Evolutionary conservation across 306 rosid species (phyloP).

Genomic region (Citrullus amarus): DNA sequence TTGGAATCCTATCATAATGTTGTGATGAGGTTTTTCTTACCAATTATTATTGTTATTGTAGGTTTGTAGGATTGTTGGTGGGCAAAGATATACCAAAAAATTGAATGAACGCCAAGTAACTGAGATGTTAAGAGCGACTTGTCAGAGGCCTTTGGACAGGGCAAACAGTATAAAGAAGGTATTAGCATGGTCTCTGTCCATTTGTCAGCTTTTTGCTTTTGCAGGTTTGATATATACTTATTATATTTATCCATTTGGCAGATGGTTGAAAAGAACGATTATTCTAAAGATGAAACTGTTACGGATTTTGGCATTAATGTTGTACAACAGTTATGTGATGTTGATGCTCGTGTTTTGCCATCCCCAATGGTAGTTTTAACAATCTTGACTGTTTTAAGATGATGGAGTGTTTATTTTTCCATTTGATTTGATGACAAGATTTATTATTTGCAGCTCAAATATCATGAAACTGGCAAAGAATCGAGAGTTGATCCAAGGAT

Average conservation of each 20-base stretch:
- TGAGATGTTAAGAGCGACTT: conserved; percentile 41
- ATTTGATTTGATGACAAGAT: not conserved
- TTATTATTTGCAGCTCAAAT: conserved; percentile 36
- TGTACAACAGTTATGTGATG: not conserved
- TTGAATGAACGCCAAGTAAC: conserved; percentile 51
- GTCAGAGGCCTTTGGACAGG: conserved; percentile 43
- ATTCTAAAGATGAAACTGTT: conserved; percentile 11
- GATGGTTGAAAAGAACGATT: conserved; percentile 20
- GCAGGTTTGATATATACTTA: not conserved
- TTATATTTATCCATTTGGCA: not conserved
- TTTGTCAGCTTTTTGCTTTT: not conserved
- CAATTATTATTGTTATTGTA: not conserved
- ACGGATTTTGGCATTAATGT: conserved; percentile 41
- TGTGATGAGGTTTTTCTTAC: not conserved
- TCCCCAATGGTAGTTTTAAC: conserved; percentile 38
- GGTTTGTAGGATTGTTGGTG: conserved; percentile 43
- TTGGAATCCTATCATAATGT: too few species aligned
- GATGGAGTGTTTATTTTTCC: not conserved
- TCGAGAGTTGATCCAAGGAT: conserved; percentile 33
- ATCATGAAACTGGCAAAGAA: conserved; percentile 35
- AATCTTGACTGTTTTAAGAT: not conserved
- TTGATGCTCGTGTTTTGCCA: conserved; percentile 62
- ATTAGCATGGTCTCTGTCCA: not conserved
- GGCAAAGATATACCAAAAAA: conserved; percentile 55
- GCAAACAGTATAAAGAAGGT: conserved; percentile 23